Conservation (phyloP, 2,329 filamentous ascomycete genomes). For the Colletotrichum sp. region DNA sequence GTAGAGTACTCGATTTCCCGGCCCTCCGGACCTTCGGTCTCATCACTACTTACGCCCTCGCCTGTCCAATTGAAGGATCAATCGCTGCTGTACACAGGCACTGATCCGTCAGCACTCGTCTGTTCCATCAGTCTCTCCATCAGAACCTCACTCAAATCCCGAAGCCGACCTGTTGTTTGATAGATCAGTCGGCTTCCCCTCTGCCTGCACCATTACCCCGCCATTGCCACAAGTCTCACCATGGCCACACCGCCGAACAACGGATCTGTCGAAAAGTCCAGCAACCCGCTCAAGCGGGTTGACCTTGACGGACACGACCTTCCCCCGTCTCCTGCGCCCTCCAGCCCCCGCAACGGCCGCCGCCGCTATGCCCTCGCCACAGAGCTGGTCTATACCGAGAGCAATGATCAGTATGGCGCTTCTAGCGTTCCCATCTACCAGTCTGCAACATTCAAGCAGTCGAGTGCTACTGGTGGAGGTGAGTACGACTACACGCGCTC, state of each 20-base stretch:
- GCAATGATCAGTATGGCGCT: slow-evolving; percentile 95
- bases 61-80: background rate
- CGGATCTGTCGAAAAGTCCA: slow-evolving; percentile 5
- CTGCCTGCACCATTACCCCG: background rate
- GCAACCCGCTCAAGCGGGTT: slow-evolving; percentile 58
- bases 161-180: background rate
- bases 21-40: background rate
- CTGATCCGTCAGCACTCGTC: background rate
- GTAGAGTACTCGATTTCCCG: slow-evolving; percentile 18
- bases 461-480: slow-evolving; percentile 74
- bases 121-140: background rate
- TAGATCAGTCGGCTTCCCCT: background rate
- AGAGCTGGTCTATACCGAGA: slow-evolving; percentile 94
- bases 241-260: slow-evolving; percentile 20
- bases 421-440: slow-evolving; percentile 98
- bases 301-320: slow-evolving; percentile 85
- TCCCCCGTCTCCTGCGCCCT: slow-evolving; percentile 91
- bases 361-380: slow-evolving; percentile 91
- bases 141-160: background rate
- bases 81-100: background rate
- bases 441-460: slow-evolving; percentile 97
- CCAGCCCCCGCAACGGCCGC: slow-evolving; percentile 82
- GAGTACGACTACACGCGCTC: slow-evolving; percentile 99
- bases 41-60: background rate
- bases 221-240: background rate